Base-by-base conservation (phyloP, 2,329 filamentous ascomycete species). In the Exophiala sp. region DNA sequence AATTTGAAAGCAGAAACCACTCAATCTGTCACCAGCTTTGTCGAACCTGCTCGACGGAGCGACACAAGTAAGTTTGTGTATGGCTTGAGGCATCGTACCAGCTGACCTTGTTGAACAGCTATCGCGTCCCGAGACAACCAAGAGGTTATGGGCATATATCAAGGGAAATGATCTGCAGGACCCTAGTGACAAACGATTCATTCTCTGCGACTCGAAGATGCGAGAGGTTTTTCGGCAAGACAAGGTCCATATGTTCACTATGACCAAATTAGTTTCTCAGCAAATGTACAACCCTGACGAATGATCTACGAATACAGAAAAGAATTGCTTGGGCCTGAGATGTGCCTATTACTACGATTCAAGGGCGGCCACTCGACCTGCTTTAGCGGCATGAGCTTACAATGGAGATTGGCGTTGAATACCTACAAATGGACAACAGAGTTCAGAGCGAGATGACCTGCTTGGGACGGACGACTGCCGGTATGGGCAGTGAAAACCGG, bases 231-330 rank as follows among this genome's bases (percentile, higher is more conserved):
- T 99, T 76, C 95, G 95, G 71, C 82, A 88, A 66, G 84, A 91
- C 65, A 88, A 83, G 66, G 88, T 99, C 46, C 90, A 97, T 72
- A 99, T 99, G 94, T 99, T 99, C 72, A 91, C 90, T 63, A 97
- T 99, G 92, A 97, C 96, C 78, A 96, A 96, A 77, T 83, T 96
- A 12, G 83, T 97, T 9, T 90, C 89, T 59, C 86, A 87, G 68
- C 92, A 97, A 66, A 78, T 97, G 36, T 96, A 95, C 68, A 88
- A 87, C 2, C 80, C 89, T 44, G 90, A 92, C 49, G 90, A 94
- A 69, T 84, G 69, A 65, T 45, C n/a, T 33, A 48, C 18, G 29
- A 43, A n/a, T 32, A 4, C 10, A 20, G 18, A 21, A 24, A 24
- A 43, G 41, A 14, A 24, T 12, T 20, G 21, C 3, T 7, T 32